These are phyloP conservation scores for Schizopora paradoxa DNA, from an alignment of 1,284 basidiomycete species.

Conservation along the genomic window DNA sequence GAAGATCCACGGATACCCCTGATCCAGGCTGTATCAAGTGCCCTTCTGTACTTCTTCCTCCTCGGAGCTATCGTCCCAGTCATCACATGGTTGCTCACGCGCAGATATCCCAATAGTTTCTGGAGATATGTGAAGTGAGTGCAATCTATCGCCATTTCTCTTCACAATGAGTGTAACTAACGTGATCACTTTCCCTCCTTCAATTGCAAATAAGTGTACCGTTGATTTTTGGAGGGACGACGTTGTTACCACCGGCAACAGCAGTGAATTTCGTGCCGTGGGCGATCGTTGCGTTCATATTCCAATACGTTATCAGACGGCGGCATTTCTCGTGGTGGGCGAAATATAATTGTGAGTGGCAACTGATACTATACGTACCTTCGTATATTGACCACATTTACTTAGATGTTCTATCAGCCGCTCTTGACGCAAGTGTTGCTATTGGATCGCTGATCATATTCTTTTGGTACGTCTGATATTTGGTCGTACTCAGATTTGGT, in stretches of 20 bases:
- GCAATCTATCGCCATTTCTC: conserved; percentile 1
- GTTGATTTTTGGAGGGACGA: conserved; percentile 31
- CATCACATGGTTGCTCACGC: conserved; percentile 23
- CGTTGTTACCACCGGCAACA: conserved; percentile 38
- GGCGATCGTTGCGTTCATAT: conserved; percentile 53
- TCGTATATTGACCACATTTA: no score
- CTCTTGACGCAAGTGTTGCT: conserved; percentile 45
- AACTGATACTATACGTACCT: no score
- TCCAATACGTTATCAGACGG: conserved; percentile 46
- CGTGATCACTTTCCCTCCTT: conserved; percentile 26
- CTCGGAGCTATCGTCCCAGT: conserved; percentile 43
- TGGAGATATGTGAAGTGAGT: conserved; percentile 27
- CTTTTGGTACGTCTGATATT: conserved; percentile 38
- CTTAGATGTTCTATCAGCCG: conserved; percentile 47
- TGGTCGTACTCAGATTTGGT: background rate
- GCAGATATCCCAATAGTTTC: conserved; percentile 29
- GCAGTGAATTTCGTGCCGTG: conserved; percentile 57
- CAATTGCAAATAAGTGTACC: conserved; percentile 22
- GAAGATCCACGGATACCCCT: conserved; percentile 28
- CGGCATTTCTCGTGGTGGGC: conserved; percentile 53
- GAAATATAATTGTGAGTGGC: conserved; percentile 48
- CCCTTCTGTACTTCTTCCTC: conserved; percentile 48
- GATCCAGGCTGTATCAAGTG: conserved; percentile 34
- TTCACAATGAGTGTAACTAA: background rate
- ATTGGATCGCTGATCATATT: conserved; percentile 43